phyloP scores from a whole-genome alignment of 202 grass and related monocot species.

The Zizania palustris region DNA sequence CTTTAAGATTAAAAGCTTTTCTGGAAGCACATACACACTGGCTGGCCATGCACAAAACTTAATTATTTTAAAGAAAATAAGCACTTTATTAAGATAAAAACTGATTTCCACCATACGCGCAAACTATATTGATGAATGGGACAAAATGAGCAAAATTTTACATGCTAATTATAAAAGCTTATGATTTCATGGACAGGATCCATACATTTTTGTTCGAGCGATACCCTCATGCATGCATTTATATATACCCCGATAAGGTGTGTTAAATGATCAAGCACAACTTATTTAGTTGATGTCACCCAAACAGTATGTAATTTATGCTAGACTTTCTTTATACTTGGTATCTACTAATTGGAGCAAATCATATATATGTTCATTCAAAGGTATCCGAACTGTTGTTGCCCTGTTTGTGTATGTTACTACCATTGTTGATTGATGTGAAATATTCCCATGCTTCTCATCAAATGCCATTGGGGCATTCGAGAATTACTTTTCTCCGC shows the following conservation, averaged over 20 bases:
- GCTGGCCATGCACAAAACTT: no score
- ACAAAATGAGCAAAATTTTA: neutral
- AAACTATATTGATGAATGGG: neutral
- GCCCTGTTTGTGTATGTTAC: neutral
- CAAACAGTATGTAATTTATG: neutral
- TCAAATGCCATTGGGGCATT: neutral
- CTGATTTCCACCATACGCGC: neutral
- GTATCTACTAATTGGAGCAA: neutral
- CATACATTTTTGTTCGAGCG: neutral
- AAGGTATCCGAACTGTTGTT: neutral
- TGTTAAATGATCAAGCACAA: conserved; percentile 43
- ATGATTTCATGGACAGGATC: neutral
- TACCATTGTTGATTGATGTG: neutral
- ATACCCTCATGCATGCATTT: conserved; percentile 4
- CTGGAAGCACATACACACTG: no score
- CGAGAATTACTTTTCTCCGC: neutral
- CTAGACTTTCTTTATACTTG: neutral
- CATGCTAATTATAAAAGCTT: no score
- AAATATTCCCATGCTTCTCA: neutral
- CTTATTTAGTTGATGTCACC: conserved; percentile 37
- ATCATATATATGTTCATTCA: neutral
- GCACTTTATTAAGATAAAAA: neutral
- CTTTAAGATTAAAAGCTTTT: neutral
- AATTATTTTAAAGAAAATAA: neutral
- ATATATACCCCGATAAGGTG: neutral